Percentiles rank a stretch among this genome's conserved stretches.
Conservation (phyloP, 371 early-diverging fungal species). For the Syncephalastrum contaminatum region DNA sequence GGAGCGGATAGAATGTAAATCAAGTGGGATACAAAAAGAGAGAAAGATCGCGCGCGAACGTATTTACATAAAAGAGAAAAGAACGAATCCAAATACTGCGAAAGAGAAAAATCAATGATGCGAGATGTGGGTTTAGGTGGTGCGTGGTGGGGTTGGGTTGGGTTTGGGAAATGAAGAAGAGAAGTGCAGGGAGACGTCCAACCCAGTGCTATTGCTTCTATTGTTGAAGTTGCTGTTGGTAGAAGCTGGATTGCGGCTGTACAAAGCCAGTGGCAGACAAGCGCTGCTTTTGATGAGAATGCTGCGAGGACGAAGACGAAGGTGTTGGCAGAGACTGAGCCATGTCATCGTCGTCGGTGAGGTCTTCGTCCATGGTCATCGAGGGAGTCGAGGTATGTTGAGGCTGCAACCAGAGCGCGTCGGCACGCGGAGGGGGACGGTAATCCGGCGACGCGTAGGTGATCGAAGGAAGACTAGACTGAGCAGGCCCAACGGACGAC, state of each 20-base stretch:
- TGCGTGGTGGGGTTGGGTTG: conserved; percentile 2
- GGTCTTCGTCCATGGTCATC: conserved; percentile 14
- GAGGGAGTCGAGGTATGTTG: not conserved
- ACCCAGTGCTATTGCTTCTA: too few species aligned
- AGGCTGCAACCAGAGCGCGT: conserved; percentile 21
- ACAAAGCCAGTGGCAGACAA: not conserved
- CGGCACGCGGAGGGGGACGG: conserved; percentile 20
- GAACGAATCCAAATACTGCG: too few species aligned
- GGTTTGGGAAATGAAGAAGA: not conserved
- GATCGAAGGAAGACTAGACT: conserved; percentile 13
- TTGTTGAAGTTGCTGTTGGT: too few species aligned
- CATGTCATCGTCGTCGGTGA: conserved; percentile 9
- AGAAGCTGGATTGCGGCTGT: too few species aligned
- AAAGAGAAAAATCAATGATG: too few species aligned
- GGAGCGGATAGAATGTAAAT: too few species aligned
- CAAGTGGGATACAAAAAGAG: too few species aligned
- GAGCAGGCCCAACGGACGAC: not conserved
- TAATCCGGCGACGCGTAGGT: conserved; percentile 27
- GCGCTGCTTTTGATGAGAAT: not conserved
- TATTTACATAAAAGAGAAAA: too few species aligned
- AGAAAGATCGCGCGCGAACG: too few species aligned
- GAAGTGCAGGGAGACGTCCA: not conserved
- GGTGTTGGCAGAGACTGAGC: conserved; percentile 8
- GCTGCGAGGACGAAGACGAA: conserved; percentile 6
- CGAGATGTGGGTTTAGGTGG: not conserved